Base-by-base conservation (phyloP, 768 basidiomycete genomes). In the Antrodiella citrinella region DNA sequence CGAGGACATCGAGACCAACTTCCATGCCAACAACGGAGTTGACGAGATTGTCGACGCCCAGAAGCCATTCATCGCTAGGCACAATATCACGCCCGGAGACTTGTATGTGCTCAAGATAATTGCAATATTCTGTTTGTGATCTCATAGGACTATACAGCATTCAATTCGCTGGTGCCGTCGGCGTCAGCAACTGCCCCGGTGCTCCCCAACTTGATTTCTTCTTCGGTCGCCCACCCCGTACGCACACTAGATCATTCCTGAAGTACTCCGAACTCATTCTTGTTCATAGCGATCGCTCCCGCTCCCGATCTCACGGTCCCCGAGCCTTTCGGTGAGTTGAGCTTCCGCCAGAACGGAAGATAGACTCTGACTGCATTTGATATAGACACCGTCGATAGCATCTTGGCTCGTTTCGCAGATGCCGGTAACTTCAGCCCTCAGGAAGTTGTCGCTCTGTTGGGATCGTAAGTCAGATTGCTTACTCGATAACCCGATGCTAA, bases 121-220 rank as follows among this genome's bases (percentile, higher is more conserved):
- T 7, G 48, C 69, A 61, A 1, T 15, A n/a, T 24, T 22, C 3
- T 38, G 3, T 9, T 9, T 21, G 10, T 7, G 15, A n/a, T 21
- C 1, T 35, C 39, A n/a, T 30, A 5, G 18, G n/a, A n/a, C n/a
- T n/a, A n/a, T 44, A 18, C 39, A 56, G 55, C 46, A 62, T 65
- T 30, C 59, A 62, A 45, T 63, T 65, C 45, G 63, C 62, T 23
- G 59, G 56, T 35, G 61, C 62, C 2, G 59, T 64, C 15, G 62
- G 47, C 4, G 19, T 62, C 26, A 53, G 50, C 24, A 63, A 63
- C 55, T 65, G 63, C 47, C 56, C 63, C 15, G 63, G 63, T 47
- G 63, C 62, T 25, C 63, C 63, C 19, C 54, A 45, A 19, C 55
- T 65, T 38, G 44, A 52, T 10, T 62, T 59, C 48, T 57, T 63